Percentiles rank a stretch among this genome's conserved stretches.
Evolutionary conservation across 2,329 filamentous ascomycete species (phyloP).

Genomic region (Trichoderma polysporum): DNA sequence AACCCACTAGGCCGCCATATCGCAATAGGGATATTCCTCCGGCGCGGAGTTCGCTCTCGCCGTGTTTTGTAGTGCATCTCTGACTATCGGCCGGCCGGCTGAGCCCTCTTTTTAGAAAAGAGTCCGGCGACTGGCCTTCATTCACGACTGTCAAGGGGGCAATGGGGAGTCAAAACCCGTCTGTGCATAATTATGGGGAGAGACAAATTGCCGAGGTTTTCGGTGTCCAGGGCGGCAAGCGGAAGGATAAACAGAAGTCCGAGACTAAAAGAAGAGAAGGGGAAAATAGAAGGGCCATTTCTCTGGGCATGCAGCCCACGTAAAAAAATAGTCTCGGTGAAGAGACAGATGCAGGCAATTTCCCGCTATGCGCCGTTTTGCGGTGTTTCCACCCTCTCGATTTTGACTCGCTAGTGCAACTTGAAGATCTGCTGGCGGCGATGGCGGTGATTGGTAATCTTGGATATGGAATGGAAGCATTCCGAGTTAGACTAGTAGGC

Average conservation of each 20-base stretch:
- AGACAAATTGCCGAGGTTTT: conserved; percentile 14
- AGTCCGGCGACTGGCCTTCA: neutral
- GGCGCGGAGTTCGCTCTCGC: conserved; percentile 16
- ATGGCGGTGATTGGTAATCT: conserved; percentile 5
- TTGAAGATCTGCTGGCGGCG: neutral
- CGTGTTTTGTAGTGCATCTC: neutral
- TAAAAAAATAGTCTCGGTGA: conserved; percentile 13
- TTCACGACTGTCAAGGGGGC: neutral
- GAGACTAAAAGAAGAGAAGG: neutral
- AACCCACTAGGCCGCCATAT: conserved; percentile 8
- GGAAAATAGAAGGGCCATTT: neutral
- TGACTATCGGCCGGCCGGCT: conserved; percentile 5
- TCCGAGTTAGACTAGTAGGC: neutral
- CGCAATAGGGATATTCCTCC: conserved; percentile 20
- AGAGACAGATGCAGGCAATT: conserved; percentile 9
- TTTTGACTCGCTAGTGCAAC: conserved; percentile 3
- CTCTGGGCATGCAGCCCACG: neutral
- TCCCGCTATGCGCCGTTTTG: neutral
- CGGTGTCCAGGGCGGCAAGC: neutral
- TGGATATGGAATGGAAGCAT: neutral
- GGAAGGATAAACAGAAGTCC: neutral
- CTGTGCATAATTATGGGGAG: conserved; percentile 4
- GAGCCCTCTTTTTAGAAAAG: conserved; percentile 12
- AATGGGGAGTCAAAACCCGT: neutral
- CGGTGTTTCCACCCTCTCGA: neutral